A percentile compares a stretch with the other conserved stretches of the same genome.
Conservation (phyloP, 2,329 filamentous ascomycete species). For the Neopestalotiopsis sp. region DNA sequence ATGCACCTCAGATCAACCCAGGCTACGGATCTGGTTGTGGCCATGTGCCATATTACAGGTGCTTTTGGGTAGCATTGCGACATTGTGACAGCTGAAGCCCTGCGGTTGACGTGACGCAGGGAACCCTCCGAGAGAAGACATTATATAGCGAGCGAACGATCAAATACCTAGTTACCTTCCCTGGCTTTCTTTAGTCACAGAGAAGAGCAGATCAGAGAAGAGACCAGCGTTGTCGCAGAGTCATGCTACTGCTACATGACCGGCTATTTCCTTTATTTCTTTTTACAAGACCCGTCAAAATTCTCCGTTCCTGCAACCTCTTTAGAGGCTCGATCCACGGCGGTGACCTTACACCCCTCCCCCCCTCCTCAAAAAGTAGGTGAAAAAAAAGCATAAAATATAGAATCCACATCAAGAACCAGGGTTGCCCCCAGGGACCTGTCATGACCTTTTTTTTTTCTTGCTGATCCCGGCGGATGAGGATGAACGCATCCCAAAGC, state of each 20-base stretch:
- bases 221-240: constrained; percentile 7
- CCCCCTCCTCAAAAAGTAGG: too few species aligned
- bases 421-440: not conserved
- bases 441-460: constrained; percentile 17
- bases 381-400: not conserved
- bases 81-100: constrained; percentile 12
- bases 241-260: constrained; percentile 15
- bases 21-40: not conserved
- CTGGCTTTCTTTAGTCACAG: not conserved
- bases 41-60: not conserved
- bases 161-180: too few species aligned
- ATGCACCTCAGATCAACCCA: constrained; percentile 17
- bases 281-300: not conserved
- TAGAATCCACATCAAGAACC: not conserved
- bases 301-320: constrained; percentile 6
- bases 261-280: constrained; percentile 6
- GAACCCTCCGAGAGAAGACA: not conserved
- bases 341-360: not conserved
- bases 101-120: not conserved
- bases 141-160: too few species aligned
- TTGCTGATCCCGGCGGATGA: constrained; percentile 22
- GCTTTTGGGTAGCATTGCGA: constrained; percentile 14
- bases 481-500: constrained; percentile 22
- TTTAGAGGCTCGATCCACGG: not conserved
- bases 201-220: too few species aligned